These are phyloP conservation scores for Ogataea ramenticola DNA, from an alignment of 805 yeast species.

Conservation along the genomic window DNA sequence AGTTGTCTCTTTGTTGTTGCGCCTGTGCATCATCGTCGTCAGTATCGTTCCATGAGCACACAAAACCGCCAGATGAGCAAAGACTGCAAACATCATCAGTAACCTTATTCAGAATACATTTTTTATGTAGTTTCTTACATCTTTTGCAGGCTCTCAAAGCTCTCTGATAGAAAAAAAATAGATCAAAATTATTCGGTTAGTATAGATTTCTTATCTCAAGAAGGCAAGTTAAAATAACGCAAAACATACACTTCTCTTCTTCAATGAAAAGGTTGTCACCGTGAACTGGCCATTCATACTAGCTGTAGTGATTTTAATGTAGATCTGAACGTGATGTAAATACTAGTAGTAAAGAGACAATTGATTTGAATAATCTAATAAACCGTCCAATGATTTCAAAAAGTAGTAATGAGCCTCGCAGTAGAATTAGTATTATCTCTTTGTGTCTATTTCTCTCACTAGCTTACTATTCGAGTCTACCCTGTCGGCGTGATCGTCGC, in stretches of 20 bases:
- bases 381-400: too few relatives aligned
- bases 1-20: too few relatives aligned
- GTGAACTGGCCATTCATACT: constrained; percentile 5
- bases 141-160: constrained; percentile 18
- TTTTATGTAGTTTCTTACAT: constrained; percentile 19
- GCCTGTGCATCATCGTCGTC: not conserved
- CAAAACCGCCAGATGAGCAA: constrained; percentile 6
- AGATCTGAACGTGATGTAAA: too few relatives aligned
- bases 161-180: constrained; percentile 3
- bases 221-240: not conserved
- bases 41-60: constrained; percentile 4
- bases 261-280: constrained; percentile 12
- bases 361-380: too few relatives aligned
- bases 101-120: constrained; percentile 10
- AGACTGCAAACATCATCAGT: constrained; percentile 7
- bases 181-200: not conserved
- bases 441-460: too few relatives aligned
- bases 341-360: too few relatives aligned
- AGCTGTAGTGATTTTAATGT: too few relatives aligned
- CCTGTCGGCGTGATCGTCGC: too few relatives aligned
- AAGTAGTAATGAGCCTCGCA: too few relatives aligned
- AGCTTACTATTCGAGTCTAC: too few relatives aligned
- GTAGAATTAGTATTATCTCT: too few relatives aligned
- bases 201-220: not conserved
- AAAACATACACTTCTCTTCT: constrained; percentile 8